These are phyloP conservation scores for Chimonanthus salicifolius DNA, from an alignment of 164 flowering plant species.

Conservation along the genomic window DNA sequence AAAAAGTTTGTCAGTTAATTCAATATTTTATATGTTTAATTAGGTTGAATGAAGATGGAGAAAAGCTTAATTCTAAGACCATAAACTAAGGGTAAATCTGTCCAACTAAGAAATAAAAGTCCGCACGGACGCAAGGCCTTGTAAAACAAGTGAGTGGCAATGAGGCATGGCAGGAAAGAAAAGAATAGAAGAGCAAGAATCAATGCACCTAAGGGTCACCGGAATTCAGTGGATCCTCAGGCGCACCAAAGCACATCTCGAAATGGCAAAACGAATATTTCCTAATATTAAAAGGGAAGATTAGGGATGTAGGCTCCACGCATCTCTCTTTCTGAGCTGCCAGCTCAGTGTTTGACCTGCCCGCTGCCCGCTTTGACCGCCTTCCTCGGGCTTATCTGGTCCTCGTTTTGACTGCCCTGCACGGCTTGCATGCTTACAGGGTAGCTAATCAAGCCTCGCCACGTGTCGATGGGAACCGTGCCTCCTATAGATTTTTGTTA, in stretches of 20 bases:
- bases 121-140: too few relatives aligned
- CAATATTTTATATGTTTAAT: too few relatives aligned
- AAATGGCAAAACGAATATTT: conserved; percentile 1
- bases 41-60: too few relatives aligned
- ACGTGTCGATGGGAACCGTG: conserved; percentile 1
- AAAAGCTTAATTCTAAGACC: too few relatives aligned
- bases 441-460: background rate
- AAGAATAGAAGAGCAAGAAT: too few relatives aligned
- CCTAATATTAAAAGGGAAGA: background rate
- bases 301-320: background rate
- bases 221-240: background rate
- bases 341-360: background rate
- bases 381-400: background rate
- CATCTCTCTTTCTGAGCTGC: background rate
- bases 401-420: background rate
- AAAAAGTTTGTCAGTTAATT: too few relatives aligned
- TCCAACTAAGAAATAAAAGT: too few relatives aligned
- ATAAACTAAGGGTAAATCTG: too few relatives aligned
- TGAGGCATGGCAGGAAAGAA: too few relatives aligned
- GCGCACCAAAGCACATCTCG: background rate
- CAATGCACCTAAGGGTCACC: background rate
- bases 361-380: background rate
- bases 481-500: background rate
- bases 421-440: background rate
- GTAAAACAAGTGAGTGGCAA: too few relatives aligned